A percentile compares a stretch with the other conserved stretches of the same genome.
Conservation (phyloP, 2,329 filamentous ascomycete genomes). For the Aspergillus awamori region DNA sequence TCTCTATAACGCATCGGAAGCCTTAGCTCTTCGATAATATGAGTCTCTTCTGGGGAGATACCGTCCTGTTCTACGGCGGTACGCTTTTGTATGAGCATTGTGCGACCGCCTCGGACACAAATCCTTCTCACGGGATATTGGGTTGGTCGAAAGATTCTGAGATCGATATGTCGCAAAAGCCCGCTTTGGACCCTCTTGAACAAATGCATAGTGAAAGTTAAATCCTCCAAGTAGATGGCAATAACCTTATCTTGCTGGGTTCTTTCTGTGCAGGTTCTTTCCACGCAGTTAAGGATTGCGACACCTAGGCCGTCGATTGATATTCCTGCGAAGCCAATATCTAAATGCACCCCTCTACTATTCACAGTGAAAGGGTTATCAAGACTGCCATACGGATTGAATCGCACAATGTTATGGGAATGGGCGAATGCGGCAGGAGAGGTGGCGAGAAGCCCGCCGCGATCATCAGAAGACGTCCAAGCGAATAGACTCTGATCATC, state of each 20-base stretch:
- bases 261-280: background rate
- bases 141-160: background rate
- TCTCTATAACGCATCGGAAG: background rate
- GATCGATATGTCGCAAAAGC: background rate
- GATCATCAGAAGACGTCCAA: background rate
- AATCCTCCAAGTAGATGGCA: background rate
- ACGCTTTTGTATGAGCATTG: no score
- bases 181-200: background rate
- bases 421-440: background rate
- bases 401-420: background rate
- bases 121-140: background rate
- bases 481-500: background rate
- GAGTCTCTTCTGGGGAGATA: no score
- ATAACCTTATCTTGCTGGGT: background rate
- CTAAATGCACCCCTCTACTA: background rate
- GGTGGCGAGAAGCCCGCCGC: background rate
- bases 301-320: background rate
- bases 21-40: no score
- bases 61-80: no score
- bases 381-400: background rate
- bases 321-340: constrained; percentile 21
- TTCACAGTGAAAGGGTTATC: background rate
- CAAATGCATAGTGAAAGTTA: background rate
- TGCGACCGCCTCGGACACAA: background rate
- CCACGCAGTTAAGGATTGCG: background rate